Conservation (phyloP, 2,329 filamentous ascomycete species). For the Epichloe elymi region DNA sequence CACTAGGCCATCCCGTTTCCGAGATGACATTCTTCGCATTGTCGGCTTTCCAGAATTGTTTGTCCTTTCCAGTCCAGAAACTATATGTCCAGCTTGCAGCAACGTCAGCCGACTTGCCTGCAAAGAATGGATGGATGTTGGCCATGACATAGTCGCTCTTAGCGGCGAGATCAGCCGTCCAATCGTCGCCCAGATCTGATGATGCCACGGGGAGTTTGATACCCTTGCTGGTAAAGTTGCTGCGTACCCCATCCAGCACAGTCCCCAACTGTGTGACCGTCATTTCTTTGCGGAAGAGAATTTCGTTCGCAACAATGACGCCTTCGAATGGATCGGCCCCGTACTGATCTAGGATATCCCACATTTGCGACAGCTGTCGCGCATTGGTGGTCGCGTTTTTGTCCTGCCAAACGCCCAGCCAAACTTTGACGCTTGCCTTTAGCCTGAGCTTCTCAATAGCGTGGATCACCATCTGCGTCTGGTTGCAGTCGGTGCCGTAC, state of each 20-base stretch:
- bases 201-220: constrained; percentile 70
- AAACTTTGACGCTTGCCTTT: constrained; percentile 65
- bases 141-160: constrained; percentile 84
- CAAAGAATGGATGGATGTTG: constrained; percentile 95
- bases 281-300: constrained; percentile 65
- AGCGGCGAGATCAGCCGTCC: constrained; percentile 55
- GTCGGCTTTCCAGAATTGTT: constrained; percentile 49
- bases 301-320: constrained; percentile 72
- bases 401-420: constrained; percentile 91
- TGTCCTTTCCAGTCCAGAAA: constrained; percentile 68
- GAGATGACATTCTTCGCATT: constrained; percentile 63
- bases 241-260: constrained; percentile 54
- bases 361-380: constrained; percentile 74
- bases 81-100: constrained; percentile 69
- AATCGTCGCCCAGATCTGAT: constrained; percentile 80
- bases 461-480: constrained; percentile 85
- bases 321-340: constrained; percentile 59
- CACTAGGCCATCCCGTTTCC: constrained; percentile 83
- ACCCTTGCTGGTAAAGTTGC: constrained; percentile 54
- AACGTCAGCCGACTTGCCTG: constrained; percentile 52
- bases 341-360: constrained; percentile 62
- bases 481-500: constrained; percentile 95
- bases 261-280: constrained; percentile 48
- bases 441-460: constrained; percentile 64
- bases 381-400: constrained; percentile 69